Conservation (phyloP, 2,329 filamentous ascomycete genomes). For the Camillea tinctor region DNA sequence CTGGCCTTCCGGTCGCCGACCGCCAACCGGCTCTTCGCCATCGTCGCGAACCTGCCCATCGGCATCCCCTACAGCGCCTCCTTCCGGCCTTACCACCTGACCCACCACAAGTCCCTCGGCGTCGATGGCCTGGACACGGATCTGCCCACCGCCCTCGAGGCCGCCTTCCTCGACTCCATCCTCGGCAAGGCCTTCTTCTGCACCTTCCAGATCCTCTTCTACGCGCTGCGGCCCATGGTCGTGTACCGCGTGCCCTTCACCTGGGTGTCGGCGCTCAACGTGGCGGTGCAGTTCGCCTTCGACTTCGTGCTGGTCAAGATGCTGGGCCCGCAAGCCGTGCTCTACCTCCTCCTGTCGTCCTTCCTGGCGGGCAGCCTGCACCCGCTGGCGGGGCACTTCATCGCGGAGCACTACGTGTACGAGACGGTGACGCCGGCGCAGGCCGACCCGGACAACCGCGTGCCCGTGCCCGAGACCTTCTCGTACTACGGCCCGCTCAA, state of each 20-base stretch:
- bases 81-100: constrained; percentile 96
- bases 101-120: constrained; percentile 97
- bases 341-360: constrained; percentile 83
- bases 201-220: constrained; percentile 99
- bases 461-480: constrained; percentile 87
- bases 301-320: constrained; percentile 66
- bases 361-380: constrained; percentile 94
- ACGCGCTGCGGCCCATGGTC: constrained; percentile 92
- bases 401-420: constrained; percentile 94
- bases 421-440: constrained; percentile 57
- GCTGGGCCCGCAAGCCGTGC: constrained; percentile 63
- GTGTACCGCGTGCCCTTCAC: constrained; percentile 89
- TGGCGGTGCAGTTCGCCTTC: constrained; percentile 73
- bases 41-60: constrained; percentile 94
- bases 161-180: constrained; percentile 89
- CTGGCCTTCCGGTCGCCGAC: constrained; percentile 81
- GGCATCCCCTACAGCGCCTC: constrained; percentile 94
- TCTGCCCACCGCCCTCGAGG: constrained; percentile 87
- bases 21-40: constrained; percentile 82
- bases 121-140: constrained; percentile 96
- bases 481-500: constrained; percentile 96
- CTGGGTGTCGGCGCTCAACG: constrained; percentile 78
- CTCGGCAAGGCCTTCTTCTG: constrained; percentile 98
- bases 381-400: constrained; percentile 95
- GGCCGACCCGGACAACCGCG: constrained; percentile 55